A percentile compares a stretch with the other conserved stretches of the same genome.
Evolutionary conservation across 108 stramenopile species (phyloP).

Genomic region (Phaeodactylum tricornutum): DNA sequence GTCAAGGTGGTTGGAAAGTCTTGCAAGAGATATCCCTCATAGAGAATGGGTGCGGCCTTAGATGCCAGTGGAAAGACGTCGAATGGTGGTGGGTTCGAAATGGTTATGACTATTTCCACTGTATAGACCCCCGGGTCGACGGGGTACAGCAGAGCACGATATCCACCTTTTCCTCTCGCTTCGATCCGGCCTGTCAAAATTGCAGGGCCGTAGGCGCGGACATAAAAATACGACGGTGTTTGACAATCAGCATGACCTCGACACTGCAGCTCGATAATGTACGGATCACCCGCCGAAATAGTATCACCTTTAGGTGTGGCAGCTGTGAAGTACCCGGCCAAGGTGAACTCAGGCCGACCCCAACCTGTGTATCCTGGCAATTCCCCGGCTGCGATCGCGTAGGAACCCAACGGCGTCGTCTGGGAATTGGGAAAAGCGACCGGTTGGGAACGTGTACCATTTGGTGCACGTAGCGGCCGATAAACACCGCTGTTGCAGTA

Average conservation of each 20-base stretch:
- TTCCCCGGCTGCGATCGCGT: conserved; percentile 32
- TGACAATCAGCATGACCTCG: conserved; percentile 22
- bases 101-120: conserved; percentile 62
- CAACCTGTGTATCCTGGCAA: conserved; percentile 76
- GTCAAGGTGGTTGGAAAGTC: conserved; percentile 45
- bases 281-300: neutral
- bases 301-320: conserved; percentile 8
- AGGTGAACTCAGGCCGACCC: conserved; percentile 54
- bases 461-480: no score
- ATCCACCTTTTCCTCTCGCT: conserved; percentile 11
- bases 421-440: no score
- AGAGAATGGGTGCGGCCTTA: conserved; percentile 28
- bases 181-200: conserved; percentile 41
- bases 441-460: no score
- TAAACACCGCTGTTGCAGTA: no score
- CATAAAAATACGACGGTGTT: conserved; percentile 34
- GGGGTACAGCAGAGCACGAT: conserved; percentile 28
- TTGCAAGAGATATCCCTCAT: conserved; percentile 66
- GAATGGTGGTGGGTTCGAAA: conserved; percentile 43
- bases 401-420: no score
- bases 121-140: conserved; percentile 53
- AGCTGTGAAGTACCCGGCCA: conserved; percentile 35
- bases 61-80: conserved; percentile 32
- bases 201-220: conserved; percentile 64
- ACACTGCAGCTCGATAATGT: conserved; percentile 22